phyloP scores from a whole-genome alignment of 306 rosid species.

The Neltuma alba region DNA sequence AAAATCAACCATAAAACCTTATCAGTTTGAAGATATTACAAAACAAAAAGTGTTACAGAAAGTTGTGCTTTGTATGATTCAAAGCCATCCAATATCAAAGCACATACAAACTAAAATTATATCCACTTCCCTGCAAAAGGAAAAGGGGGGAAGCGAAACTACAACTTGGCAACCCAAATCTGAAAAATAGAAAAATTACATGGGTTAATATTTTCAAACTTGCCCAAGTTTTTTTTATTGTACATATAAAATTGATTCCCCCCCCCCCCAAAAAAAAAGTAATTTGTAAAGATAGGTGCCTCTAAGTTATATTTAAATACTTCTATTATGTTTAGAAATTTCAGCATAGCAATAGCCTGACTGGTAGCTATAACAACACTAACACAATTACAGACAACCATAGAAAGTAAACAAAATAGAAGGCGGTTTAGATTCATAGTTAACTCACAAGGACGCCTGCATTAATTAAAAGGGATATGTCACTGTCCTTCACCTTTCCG shows the following conservation, averaged over 20 bases:
- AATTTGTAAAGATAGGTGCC: not conserved
- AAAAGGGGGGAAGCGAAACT: not conserved
- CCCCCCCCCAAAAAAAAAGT: too few species aligned
- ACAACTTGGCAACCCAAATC: not conserved
- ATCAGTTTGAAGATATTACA: conserved; percentile 16
- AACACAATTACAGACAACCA: not conserved
- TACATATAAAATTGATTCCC: not conserved
- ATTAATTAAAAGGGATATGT: conserved; percentile 81
- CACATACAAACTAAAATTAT: not conserved
- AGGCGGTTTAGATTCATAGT: conserved; percentile 3
- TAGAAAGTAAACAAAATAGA: conserved; percentile 21
- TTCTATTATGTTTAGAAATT: conserved; percentile 2
- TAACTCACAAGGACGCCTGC: conserved; percentile 84
- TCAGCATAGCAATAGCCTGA: not conserved
- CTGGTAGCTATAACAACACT: not conserved
- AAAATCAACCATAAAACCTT: not conserved
- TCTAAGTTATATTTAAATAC: not conserved
- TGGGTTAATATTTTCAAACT: not conserved
- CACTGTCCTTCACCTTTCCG: conserved; percentile 86
- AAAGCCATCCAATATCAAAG: conserved; percentile 16
- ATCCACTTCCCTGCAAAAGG: not conserved
- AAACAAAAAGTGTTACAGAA: conserved; percentile 1
- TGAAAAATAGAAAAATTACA: conserved; percentile 12
- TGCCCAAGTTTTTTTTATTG: not conserved
- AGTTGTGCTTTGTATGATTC: not conserved